Conservation (phyloP, 768 basidiomycete genomes). For the Pleurotus salmoneostramineus region DNA sequence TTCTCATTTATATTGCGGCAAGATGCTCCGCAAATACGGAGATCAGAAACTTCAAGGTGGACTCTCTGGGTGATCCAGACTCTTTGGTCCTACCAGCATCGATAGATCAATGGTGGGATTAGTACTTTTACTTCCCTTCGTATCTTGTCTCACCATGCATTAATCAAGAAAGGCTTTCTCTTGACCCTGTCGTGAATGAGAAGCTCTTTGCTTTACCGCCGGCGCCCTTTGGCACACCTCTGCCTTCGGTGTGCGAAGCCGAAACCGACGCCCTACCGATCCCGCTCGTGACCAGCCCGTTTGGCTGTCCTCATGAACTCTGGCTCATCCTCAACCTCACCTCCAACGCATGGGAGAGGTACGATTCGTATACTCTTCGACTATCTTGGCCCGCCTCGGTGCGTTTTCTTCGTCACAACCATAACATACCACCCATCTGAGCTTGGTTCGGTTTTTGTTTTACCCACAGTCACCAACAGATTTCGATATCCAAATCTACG, state of each 20-base stretch:
- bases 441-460: not conserved
- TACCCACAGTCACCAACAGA: slow-evolving; percentile 37
- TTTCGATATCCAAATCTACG: slow-evolving; percentile 34
- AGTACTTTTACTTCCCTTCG: too few species aligned
- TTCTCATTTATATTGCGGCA: too few species aligned
- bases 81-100: too few species aligned
- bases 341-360: slow-evolving; percentile 31
- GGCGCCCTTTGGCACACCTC: not conserved
- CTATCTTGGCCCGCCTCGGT: slow-evolving; percentile 57
- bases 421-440: not conserved
- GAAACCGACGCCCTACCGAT: not conserved
- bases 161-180: not conserved
- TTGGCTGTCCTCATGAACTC: slow-evolving; percentile 35
- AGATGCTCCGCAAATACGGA: too few species aligned
- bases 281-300: not conserved
- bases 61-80: too few species aligned
- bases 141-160: not conserved
- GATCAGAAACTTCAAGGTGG: too few species aligned
- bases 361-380: slow-evolving; percentile 46
- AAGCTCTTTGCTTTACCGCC: not conserved
- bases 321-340: slow-evolving; percentile 48
- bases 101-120: too few species aligned
- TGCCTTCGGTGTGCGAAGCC: slow-evolving; percentile 3
- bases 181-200: not conserved
- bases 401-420: slow-evolving; percentile 17